These are phyloP conservation scores for Ophiocordyceps australis DNA, from an alignment of 2,329 filamentous ascomycete genomes.

Conservation along the genomic window DNA sequence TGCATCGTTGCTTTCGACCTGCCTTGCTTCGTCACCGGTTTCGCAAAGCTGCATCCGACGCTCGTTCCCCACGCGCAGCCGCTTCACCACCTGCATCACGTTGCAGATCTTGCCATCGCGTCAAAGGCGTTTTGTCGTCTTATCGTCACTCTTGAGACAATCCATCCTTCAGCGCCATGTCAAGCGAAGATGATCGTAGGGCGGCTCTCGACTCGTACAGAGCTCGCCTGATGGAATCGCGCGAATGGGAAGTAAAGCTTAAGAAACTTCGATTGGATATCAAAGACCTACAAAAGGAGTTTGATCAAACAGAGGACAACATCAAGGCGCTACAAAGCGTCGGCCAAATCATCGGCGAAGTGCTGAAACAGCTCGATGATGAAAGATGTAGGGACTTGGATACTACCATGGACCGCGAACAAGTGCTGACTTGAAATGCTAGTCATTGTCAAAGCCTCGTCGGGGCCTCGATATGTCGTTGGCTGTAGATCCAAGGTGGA, in stretches of 20 bases:
- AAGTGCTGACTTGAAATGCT: constrained; percentile 3
- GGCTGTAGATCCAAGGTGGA: constrained; percentile 97
- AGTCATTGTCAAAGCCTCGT: constrained; percentile 99
- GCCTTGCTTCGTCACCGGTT: too few relatives aligned
- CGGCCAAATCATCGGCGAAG: constrained; percentile 97
- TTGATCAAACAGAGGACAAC: constrained; percentile 94
- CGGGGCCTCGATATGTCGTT: constrained; percentile 91
- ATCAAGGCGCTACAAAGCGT: constrained; percentile 99
- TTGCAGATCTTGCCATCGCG: too few relatives aligned
- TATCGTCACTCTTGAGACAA: too few relatives aligned
- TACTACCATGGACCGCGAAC: neutral
- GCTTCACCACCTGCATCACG: too few relatives aligned
- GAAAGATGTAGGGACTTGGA: constrained; percentile 62
- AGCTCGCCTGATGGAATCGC: constrained; percentile 72
- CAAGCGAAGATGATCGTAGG: constrained; percentile 39
- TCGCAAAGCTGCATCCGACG: too few relatives aligned
- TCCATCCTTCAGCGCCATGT: too few relatives aligned
- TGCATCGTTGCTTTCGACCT: too few relatives aligned
- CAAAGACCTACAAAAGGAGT: constrained; percentile 87
- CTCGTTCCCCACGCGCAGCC: too few relatives aligned
- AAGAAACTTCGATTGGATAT: constrained; percentile 89
- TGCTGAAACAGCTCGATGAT: constrained; percentile 95
- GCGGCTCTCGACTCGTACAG: constrained; percentile 65
- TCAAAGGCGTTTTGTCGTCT: too few relatives aligned
- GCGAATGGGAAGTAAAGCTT: constrained; percentile 97